Evolutionary conservation across 345 rosid genomes (phyloP).

Genomic region (Camelina laxa): DNA sequence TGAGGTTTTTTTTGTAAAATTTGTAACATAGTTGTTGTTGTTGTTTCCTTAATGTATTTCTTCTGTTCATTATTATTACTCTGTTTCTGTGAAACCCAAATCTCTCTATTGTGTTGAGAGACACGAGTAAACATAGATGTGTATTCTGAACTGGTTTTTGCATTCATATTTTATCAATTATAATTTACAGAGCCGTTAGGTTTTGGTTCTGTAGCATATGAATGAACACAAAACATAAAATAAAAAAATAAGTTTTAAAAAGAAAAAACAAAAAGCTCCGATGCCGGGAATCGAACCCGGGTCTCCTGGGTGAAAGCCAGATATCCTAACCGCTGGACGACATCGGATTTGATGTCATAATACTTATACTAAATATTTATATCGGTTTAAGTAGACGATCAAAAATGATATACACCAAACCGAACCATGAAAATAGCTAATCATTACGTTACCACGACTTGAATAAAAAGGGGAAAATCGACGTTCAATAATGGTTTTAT

Average conservation of each 20-base stretch:
- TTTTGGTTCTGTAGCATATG: neutral
- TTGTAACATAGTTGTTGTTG: slow-evolving; percentile 13
- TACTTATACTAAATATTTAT: neutral
- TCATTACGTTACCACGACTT: too few relatives aligned
- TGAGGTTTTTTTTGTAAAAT: neutral
- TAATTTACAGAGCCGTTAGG: neutral
- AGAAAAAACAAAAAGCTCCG: slow-evolving; percentile 46
- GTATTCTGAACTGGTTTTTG: neutral
- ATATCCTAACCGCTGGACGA: slow-evolving; percentile 98
- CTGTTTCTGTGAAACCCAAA: slow-evolving; percentile 15
- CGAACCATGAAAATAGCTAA: too few relatives aligned
- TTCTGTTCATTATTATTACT: slow-evolving; percentile 16
- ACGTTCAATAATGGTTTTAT: too few relatives aligned
- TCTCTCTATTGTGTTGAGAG: neutral
- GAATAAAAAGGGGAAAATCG: too few relatives aligned
- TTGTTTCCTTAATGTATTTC: neutral
- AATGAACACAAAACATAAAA: neutral
- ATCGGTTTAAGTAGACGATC: too few relatives aligned
- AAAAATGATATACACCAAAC: too few relatives aligned
- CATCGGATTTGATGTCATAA: slow-evolving; percentile 46
- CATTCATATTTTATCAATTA: neutral
- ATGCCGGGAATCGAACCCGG: slow-evolving; percentile 98
- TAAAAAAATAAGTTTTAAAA: neutral
- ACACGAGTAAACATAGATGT: neutral
- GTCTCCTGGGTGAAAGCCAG: slow-evolving; percentile 98